Base-by-base conservation (phyloP, 2,329 filamentous ascomycete genomes). In the Fusarium mangiferae region DNA sequence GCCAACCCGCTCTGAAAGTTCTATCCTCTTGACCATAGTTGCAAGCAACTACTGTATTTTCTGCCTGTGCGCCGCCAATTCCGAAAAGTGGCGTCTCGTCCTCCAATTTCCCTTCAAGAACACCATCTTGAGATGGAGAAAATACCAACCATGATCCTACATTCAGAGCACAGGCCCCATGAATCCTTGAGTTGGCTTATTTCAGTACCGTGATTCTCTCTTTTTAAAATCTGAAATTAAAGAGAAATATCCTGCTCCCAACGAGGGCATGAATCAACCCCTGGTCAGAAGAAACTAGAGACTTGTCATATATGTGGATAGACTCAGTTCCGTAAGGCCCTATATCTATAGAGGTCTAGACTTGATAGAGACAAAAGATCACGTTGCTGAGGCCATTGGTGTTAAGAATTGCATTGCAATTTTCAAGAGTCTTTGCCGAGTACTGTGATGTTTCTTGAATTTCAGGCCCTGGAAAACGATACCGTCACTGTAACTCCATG, bases 81-180 rank as follows among this genome's bases (percentile, higher is more conserved):
- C 55, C 61, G 61, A 66, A 70, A 61, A 30, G 39, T 70, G 61
- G 38, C 44, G 28, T 48, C 28, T 33, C 42, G 20, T 56, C 70
- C 66, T 66, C 14, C 44, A 67, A 70, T 73, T 65, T 73, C 35
- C 46, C 45, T 62, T 48, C 24, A 28, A 61, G 41, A 62, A 45
- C 35, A 71, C 28, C 26, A 66, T 71, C 36, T 24, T 52, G n/a
- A 38, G 30, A 60, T 33, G 11, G 35, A 26, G 26, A 46, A 45
- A 42, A 45, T 48, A 17, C n/a, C 24, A 41, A 45, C 39, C 36
- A 44, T 62, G 20, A 20, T 20, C 35, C 22, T n/a, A 65, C 30
- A 20, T 28, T 41, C 26, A 30, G 30, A 55, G 59, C 38, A 48
- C 24, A 49, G 55, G 30, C 41, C 26, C n/a, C 20, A 66, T 48